Evolutionary conservation across 805 yeast genomes (phyloP).

Genomic region (Brettanomyces custersianus): DNA sequence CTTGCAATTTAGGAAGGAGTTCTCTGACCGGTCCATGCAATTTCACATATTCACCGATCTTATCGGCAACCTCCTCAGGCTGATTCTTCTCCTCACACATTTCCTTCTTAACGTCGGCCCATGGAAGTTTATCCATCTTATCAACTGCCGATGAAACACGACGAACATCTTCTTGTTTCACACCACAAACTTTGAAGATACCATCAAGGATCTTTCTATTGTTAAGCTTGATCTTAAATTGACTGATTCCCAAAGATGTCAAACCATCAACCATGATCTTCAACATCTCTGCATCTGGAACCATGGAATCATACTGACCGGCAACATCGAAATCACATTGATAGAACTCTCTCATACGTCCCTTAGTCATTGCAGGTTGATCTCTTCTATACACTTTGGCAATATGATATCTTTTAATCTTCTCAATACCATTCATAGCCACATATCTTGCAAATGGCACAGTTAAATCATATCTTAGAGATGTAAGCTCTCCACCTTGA

Average conservation of each 20-base stretch:
- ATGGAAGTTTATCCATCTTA: slow-evolving; percentile 89
- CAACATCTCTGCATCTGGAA: slow-evolving; percentile 89
- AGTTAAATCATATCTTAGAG: slow-evolving; percentile 91
- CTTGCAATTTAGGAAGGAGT: slow-evolving; percentile 43
- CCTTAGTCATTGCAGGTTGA: slow-evolving; percentile 99
- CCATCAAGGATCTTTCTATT: slow-evolving; percentile 96
- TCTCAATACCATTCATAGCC: slow-evolving; percentile 88
- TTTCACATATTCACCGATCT: slow-evolving; percentile 85
- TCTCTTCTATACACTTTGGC: slow-evolving; percentile 99
- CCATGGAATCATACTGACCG: slow-evolving; percentile 87
- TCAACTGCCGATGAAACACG: slow-evolving; percentile 92
- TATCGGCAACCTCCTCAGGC: slow-evolving; percentile 85
- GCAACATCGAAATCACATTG: slow-evolving; percentile 99
- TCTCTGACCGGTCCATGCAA: slow-evolving; percentile 69
- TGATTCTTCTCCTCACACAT: slow-evolving; percentile 89
- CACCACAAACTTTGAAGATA: slow-evolving; percentile 91
- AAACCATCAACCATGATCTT: slow-evolving; percentile 79
- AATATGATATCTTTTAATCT: slow-evolving; percentile 89
- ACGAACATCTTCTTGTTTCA: slow-evolving; percentile 86
- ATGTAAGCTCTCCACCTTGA: slow-evolving; percentile 97
- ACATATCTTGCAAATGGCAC: slow-evolving; percentile 98
- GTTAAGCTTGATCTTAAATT: slow-evolving; percentile 86
- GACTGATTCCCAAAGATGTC: slow-evolving; percentile 71
- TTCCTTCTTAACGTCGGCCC: slow-evolving; percentile 90
- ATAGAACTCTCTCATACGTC: slow-evolving; percentile 98